Base-by-base conservation (phyloP, 768 basidiomycete genomes). In the Kockovaella imperatae region DNA sequence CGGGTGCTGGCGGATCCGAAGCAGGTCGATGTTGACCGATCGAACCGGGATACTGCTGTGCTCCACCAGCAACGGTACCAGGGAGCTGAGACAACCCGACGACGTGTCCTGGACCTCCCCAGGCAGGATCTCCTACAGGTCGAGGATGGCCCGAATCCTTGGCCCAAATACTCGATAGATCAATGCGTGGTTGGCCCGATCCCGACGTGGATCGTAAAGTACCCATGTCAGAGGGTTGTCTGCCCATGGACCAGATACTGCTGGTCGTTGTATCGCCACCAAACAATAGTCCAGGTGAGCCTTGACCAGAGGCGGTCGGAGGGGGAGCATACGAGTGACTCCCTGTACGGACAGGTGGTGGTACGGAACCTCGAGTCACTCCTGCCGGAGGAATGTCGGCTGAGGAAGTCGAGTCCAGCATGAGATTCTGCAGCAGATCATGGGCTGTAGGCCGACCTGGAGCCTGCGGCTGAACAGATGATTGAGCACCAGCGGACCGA, bases 231-330 rank as follows among this genome's bases (percentile, higher is more conserved):
- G 51, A 54, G 26, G 62, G 60, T 42, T 65, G 60, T 5, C 63
- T 25, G 25, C 55, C 58, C 55, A 65, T 58, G 7, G 53, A 47
- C 63, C 63, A 65, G 3, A 65, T 65, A 39, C 63, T 61, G 5
- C 47, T 51, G 4, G 43, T 40, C 23, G 30, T 29, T 10, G 31
- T 13, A 17, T 52, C 57, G 5, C 49, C 53, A 32, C 61, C 58
- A 32, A 65, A 65, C 17, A 65, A 34, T 1, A 65, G 42, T 1
- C 54, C 56, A 1, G 53, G 47, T 4, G 57, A 51, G 5, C 44
- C 41, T 31, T 51, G 46, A 29, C 43, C 49, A 7, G 42, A 17
- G 20, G 41, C 5, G 8, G 48, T 18, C 29, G n/a, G n/a, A n/a
- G n/a, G n/a, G n/a, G n/a, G n/a, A n/a, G n/a, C n/a, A n/a, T n/a